Evolutionary conservation across 2,329 filamentous ascomycete species (phyloP).

Genomic region (Pseudocercospora vitis): DNA sequence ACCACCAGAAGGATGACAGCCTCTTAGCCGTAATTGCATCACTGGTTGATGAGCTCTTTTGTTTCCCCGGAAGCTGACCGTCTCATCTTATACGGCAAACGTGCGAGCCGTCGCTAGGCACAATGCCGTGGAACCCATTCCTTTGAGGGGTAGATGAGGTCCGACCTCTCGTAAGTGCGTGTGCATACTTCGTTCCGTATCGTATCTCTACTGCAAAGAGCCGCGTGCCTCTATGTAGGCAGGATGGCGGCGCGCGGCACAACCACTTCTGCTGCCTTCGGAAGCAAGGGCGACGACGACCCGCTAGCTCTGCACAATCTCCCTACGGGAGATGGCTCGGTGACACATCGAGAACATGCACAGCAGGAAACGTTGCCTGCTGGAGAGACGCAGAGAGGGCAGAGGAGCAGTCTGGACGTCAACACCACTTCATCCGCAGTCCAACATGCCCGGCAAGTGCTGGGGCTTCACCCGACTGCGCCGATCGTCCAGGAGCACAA

Average conservation of each 20-base stretch:
- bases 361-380: constrained; percentile 13
- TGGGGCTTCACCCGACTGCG: constrained; percentile 44
- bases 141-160: not conserved
- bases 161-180: no score
- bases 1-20: constrained; percentile 1
- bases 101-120: not conserved
- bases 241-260: not conserved
- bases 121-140: not conserved
- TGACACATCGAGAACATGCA: constrained; percentile 11
- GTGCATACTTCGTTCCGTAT: no score
- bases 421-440: constrained; percentile 12
- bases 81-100: not conserved
- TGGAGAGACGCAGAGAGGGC: constrained; percentile 11
- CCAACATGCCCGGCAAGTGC: constrained; percentile 10
- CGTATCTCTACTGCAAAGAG: no score
- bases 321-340: not conserved
- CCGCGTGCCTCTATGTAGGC: no score
- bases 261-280: not conserved
- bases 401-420: constrained; percentile 7
- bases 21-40: constrained; percentile 4
- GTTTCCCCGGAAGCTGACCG: not conserved
- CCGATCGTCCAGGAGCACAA: constrained; percentile 47
- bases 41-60: not conserved
- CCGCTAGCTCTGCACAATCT: constrained; percentile 11
- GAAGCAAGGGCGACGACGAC: not conserved